Percentiles rank a stretch among this genome's conserved stretches.
Evolutionary conservation across 768 basidiomycete species (phyloP).

Genomic region (Pleurotus sapidus): DNA sequence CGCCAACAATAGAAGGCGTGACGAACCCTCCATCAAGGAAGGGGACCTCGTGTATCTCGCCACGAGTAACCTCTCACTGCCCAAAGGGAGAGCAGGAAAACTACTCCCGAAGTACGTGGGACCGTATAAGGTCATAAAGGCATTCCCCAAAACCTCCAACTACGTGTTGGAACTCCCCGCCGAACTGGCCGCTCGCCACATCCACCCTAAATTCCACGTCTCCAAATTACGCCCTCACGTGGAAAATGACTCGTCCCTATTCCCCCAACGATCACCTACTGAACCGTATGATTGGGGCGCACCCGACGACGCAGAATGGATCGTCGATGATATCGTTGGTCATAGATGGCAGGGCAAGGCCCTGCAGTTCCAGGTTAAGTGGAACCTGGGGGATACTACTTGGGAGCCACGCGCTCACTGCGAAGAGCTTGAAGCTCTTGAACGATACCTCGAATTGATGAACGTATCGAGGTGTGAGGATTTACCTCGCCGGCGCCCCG

Average conservation of each 20-base stretch:
- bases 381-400: constrained; percentile 28
- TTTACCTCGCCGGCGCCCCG: not conserved
- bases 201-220: constrained; percentile 33
- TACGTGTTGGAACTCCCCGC: constrained; percentile 24
- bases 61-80: constrained; percentile 30
- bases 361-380: constrained; percentile 23
- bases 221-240: constrained; percentile 23
- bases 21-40: constrained; percentile 11
- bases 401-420: constrained; percentile 25
- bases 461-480: constrained; percentile 16
- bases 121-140: constrained; percentile 26
- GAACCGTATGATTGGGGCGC: constrained; percentile 35
- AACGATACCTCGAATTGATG: constrained; percentile 25
- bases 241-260: constrained; percentile 27
- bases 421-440: constrained; percentile 24
- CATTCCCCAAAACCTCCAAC: constrained; percentile 16
- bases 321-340: constrained; percentile 30
- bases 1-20: constrained; percentile 20
- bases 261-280: constrained; percentile 24
- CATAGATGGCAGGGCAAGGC: constrained; percentile 15
- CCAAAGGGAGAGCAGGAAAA: constrained; percentile 28
- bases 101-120: constrained; percentile 35
- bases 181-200: constrained; percentile 18
- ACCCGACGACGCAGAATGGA: constrained; percentile 29
- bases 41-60: constrained; percentile 32